phyloP scores from a whole-genome alignment of 2,329 filamentous ascomycete species.

The Calonectria hawksworthii region DNA sequence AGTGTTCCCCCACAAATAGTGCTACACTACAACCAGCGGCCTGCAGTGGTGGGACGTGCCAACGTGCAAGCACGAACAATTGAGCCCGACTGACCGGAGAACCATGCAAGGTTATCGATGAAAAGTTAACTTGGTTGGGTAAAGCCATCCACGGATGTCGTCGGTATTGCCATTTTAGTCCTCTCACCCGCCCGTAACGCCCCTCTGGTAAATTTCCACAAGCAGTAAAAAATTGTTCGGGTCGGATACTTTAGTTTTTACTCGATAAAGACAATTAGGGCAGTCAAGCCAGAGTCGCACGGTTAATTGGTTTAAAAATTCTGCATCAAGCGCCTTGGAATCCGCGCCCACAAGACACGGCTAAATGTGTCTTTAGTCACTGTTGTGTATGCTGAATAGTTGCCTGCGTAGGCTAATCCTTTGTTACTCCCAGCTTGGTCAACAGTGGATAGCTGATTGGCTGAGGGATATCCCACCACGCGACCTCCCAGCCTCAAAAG shows the following conservation, averaged over 20 bases:
- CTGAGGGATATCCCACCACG: not conserved
- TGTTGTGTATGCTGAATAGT: not conserved
- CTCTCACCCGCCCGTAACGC: not conserved
- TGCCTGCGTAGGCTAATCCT: not conserved
- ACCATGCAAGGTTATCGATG: not conserved
- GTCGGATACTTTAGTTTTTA: not conserved
- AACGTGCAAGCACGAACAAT: not conserved
- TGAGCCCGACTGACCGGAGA: not conserved
- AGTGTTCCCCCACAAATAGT: not conserved
- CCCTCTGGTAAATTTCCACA: not conserved
- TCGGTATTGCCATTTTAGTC: not conserved
- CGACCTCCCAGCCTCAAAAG: not conserved
- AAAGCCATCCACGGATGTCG: no score
- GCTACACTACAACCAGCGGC: not conserved
- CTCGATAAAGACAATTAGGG: not conserved
- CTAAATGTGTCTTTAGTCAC: not conserved
- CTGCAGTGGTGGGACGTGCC: not conserved
- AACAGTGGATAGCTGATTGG: not conserved
- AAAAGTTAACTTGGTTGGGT: not conserved
- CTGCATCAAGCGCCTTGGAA: not conserved
- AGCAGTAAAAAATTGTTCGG: not conserved
- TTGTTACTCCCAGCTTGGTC: not conserved
- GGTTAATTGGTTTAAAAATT: not conserved
- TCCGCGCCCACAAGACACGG: not conserved
- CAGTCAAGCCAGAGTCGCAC: not conserved